A percentile compares a stretch with the other conserved stretches of the same genome.
phyloP scores from a whole-genome alignment of 2,329 filamentous ascomycete species.

The Aspergillus brunneoviolaceus region DNA sequence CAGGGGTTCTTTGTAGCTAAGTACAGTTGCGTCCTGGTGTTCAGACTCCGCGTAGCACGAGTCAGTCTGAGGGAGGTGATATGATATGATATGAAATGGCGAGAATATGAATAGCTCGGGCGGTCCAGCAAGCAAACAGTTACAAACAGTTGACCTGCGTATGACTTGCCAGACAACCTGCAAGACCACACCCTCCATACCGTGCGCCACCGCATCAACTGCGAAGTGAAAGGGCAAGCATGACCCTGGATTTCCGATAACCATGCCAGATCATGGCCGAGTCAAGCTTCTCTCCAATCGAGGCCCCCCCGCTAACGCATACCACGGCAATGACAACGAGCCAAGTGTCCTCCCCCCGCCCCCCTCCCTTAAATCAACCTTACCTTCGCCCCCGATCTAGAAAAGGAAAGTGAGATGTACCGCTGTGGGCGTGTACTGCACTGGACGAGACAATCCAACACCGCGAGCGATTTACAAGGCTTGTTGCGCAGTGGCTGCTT shows the following conservation, averaged over 20 bases:
- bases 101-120: not conserved
- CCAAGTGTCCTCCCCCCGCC: not conserved
- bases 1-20: too few relatives aligned
- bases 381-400: not conserved
- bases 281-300: not conserved
- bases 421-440: not conserved
- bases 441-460: not conserved
- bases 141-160: not conserved
- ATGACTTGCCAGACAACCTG: not conserved
- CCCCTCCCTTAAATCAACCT: not conserved
- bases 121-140: not conserved
- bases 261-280: not conserved
- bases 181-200: not conserved
- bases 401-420: not conserved
- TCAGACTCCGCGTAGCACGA: not conserved
- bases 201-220: not conserved
- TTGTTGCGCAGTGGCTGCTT: not conserved
- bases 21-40: not conserved
- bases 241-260: not conserved
- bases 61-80: not conserved
- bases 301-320: not conserved
- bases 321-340: not conserved
- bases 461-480: not conserved
- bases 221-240: not conserved
- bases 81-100: not conserved